Percentiles rank a stretch among this genome's conserved stretches.
phyloP scores from a whole-genome alignment of 2,329 filamentous ascomycete species.

The Diaporthe eres region DNA sequence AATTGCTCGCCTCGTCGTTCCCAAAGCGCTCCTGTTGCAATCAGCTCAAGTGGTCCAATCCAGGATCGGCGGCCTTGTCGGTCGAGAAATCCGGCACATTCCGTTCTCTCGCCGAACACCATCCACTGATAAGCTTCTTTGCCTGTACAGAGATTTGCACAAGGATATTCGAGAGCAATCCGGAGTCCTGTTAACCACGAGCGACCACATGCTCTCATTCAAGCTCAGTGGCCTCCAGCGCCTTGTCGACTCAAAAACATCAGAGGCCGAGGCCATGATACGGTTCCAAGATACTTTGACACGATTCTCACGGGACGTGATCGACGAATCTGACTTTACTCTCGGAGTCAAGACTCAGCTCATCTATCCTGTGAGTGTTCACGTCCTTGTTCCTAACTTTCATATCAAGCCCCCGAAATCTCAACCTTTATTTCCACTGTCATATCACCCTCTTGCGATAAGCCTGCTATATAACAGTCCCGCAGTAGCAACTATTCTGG shows the following conservation, averaged over 20 bases:
- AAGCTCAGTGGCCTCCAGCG: conserved; percentile 72
- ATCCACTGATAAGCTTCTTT: conserved; percentile 49
- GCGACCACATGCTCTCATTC: conserved; percentile 77
- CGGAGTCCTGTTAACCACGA: conserved; percentile 72
- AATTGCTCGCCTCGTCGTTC: conserved; percentile 69
- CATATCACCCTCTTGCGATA: no score
- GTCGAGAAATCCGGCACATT: conserved; percentile 67
- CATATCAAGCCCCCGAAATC: no score
- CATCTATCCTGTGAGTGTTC: conserved; percentile 61
- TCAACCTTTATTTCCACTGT: no score
- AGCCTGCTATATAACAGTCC: no score
- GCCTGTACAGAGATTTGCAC: conserved; percentile 56
- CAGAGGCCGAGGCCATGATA: conserved; percentile 63
- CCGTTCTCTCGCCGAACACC: conserved; percentile 69
- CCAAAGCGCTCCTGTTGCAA: conserved; percentile 69
- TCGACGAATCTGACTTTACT: conserved; percentile 75
- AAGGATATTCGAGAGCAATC: conserved; percentile 55
- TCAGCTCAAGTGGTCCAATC: conserved; percentile 70
- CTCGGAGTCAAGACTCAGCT: conserved; percentile 68
- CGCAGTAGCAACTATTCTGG: no score
- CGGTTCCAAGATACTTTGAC: conserved; percentile 65
- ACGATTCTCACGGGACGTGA: conserved; percentile 66
- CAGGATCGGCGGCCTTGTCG: conserved; percentile 67
- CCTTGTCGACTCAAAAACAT: conserved; percentile 61
- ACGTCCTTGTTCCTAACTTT: no score